Conservation (phyloP, 352 stramenopile species). For the Thalassiosira hispida region DNA sequence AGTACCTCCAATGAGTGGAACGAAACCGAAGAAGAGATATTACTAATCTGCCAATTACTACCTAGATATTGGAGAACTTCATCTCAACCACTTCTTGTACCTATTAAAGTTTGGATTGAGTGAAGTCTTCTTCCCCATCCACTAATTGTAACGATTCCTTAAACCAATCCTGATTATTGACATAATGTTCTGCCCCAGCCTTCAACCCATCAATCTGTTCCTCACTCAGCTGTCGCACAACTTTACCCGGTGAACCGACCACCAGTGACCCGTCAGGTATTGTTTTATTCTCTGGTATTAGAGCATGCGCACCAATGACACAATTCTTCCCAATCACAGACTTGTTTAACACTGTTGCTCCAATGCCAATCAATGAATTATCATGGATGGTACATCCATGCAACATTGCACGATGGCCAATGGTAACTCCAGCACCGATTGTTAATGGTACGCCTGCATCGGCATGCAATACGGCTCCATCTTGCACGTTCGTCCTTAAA, state of each 20-base stretch:
- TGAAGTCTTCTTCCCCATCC: conserved; percentile 20
- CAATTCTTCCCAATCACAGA: conserved; percentile 55
- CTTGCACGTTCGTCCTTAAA: conserved; percentile 54
- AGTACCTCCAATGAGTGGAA: too few species aligned
- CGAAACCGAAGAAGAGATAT: too few species aligned
- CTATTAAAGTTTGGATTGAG: conserved; percentile 34
- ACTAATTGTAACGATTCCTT: conserved; percentile 30
- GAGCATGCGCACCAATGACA: conserved; percentile 47
- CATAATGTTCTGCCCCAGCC: conserved; percentile 50
- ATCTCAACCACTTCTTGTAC: too few species aligned
- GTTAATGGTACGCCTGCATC: conserved; percentile 49
- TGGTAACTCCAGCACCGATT: conserved; percentile 43
- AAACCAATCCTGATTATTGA: conserved; percentile 52
- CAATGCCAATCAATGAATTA: conserved; percentile 59
- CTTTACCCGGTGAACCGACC: conserved; percentile 48
- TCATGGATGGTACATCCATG: conserved; percentile 57
- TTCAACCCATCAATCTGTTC: conserved; percentile 56
- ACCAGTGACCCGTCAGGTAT: conserved; percentile 54
- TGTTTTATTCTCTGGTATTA: conserved; percentile 54
- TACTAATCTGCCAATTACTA: too few species aligned
- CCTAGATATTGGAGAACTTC: too few species aligned
- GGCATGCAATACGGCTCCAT: conserved; percentile 57
- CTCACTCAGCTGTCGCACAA: conserved; percentile 41
- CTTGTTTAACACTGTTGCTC: conserved; percentile 52
- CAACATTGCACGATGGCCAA: conserved; percentile 51